phyloP scores from a whole-genome alignment of 345 rosid species.

The Odontarrhena argentea region DNA sequence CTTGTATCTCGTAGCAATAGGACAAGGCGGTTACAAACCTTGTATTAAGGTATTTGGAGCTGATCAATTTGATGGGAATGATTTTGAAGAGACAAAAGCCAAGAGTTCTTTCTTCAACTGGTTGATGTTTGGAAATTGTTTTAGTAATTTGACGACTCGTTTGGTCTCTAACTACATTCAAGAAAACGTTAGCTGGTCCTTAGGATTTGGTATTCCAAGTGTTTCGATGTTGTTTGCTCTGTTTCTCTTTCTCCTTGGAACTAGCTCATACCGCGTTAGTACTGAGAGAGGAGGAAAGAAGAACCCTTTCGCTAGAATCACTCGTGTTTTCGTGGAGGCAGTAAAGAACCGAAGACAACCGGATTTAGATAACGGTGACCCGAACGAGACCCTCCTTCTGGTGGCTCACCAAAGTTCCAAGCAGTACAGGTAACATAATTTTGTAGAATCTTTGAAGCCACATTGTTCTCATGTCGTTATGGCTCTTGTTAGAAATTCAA shows the following conservation, averaged over 20 bases:
- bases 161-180: slow-evolving; percentile 55
- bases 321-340: slow-evolving; percentile 27
- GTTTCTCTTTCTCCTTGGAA: slow-evolving; percentile 32
- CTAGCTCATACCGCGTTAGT: slow-evolving; percentile 23
- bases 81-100: too few species aligned
- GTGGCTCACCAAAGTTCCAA: slow-evolving; percentile 16
- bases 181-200: slow-evolving; percentile 67
- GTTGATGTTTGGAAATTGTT: too few species aligned
- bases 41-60: slow-evolving; percentile 61
- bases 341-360: slow-evolving; percentile 29
- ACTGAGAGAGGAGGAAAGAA: not conserved
- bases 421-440: slow-evolving; percentile 12
- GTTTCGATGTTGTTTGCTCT: slow-evolving; percentile 26
- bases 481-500: too few species aligned
- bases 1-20: slow-evolving; percentile 40
- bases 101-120: slow-evolving; percentile 16
- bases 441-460: too few species aligned
- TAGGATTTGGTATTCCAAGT: slow-evolving; percentile 52
- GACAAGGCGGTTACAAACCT: slow-evolving; percentile 61
- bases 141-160: not conserved
- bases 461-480: too few species aligned
- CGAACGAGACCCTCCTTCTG: not conserved
- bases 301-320: slow-evolving; percentile 25
- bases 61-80: too few species aligned
- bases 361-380: not conserved